Conservation (phyloP, 371 early-diverging fungal species). For the Mucor circinelloides region DNA sequence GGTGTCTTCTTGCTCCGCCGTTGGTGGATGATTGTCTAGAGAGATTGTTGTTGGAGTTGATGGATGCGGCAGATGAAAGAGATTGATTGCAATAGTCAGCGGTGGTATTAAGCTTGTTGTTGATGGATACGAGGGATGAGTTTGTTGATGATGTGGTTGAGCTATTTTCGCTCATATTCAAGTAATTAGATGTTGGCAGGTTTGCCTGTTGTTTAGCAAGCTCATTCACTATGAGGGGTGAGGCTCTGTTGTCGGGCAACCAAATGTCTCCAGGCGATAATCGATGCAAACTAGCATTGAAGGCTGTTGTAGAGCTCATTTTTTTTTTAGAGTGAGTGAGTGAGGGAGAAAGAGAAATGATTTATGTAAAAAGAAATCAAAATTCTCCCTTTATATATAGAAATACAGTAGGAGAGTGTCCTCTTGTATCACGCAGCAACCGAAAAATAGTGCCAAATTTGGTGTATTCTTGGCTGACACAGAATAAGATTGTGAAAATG, state of each 20-base stretch:
- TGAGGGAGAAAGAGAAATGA: background rate
- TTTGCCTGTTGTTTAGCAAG: slow-evolving; percentile 24
- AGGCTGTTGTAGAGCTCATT: slow-evolving; percentile 12
- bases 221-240: slow-evolving; percentile 18
- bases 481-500: slow-evolving; percentile 19
- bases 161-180: slow-evolving; percentile 16
- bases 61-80: background rate
- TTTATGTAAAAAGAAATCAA: background rate
- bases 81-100: background rate
- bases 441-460: slow-evolving; percentile 10
- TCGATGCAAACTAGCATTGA: slow-evolving; percentile 19
- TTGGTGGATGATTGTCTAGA: slow-evolving; percentile 15
- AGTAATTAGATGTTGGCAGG: slow-evolving; percentile 3
- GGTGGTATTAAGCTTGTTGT: background rate
- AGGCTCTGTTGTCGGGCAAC: slow-evolving; percentile 23
- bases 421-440: slow-evolving; percentile 6
- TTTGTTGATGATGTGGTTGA: slow-evolving; percentile 23
- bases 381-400: background rate
- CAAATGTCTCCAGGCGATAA: slow-evolving; percentile 30
- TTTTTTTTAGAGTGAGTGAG: background rate
- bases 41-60: background rate
- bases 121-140: slow-evolving; percentile 16
- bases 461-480: slow-evolving; percentile 15
- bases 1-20: slow-evolving; percentile 18
- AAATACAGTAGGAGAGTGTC: background rate